A percentile compares a stretch with the other conserved stretches of the same genome.
Conservation (phyloP, 1,139 yeast species). For the Suhomyces bokatorum region DNA sequence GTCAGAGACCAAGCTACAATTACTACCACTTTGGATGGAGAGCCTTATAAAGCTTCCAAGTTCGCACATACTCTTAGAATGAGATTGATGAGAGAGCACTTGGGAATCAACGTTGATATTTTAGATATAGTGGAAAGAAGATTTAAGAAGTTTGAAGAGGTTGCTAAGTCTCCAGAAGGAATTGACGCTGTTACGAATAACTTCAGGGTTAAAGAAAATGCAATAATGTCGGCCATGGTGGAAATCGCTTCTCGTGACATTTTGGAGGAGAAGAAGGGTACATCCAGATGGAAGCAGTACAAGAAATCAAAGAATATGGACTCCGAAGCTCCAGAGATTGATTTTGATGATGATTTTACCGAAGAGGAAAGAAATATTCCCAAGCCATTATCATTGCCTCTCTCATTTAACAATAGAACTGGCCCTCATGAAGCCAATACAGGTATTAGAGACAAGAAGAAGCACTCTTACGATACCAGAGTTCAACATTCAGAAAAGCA, state of each 20-base stretch:
- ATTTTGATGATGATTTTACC: constrained; percentile 30
- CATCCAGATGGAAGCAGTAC: constrained; percentile 50
- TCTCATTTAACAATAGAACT: constrained; percentile 83
- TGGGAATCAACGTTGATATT: constrained; percentile 90
- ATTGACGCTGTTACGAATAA: constrained; percentile 43
- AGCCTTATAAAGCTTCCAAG: constrained; percentile 75
- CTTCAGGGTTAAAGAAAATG: constrained; percentile 34
- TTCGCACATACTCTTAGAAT: constrained; percentile 89
- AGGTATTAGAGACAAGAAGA: constrained; percentile 83
- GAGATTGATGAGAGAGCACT: constrained; percentile 93
- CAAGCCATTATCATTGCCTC: constrained; percentile 45
- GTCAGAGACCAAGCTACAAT: constrained; percentile 81
- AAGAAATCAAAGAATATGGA: constrained; percentile 22
- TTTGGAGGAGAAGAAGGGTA: constrained; percentile 44
- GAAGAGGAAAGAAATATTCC: constrained; percentile 30
- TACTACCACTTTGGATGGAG: constrained; percentile 76
- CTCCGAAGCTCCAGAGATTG: constrained; percentile 24
- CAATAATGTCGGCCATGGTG: constrained; percentile 62
- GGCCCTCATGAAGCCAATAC: constrained; percentile 72
- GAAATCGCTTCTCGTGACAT: constrained; percentile 74
- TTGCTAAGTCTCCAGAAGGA: constrained; percentile 51
- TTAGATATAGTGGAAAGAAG: constrained; percentile 82
- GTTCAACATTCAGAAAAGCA: constrained; percentile 68
- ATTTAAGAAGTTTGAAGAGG: constrained; percentile 57
- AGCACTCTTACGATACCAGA: constrained; percentile 77